Evolutionary conservation across 1,284 basidiomycete species (phyloP), one percentile per base, ranked within the genome.

Genomic region (Schizopora paradoxa): DNA sequence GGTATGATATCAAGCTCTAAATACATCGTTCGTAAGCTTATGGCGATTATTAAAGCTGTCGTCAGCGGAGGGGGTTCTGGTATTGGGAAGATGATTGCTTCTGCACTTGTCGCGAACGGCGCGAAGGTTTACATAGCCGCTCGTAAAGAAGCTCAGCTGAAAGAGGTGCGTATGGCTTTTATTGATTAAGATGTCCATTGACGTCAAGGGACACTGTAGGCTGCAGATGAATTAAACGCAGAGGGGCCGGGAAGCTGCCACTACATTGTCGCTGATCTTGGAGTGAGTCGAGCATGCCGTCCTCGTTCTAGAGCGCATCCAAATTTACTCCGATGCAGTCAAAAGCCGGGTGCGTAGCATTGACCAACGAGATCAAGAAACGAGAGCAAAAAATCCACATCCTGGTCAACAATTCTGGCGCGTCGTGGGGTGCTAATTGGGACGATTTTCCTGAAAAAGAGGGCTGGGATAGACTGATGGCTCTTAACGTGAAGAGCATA

Each of bases 81-180:
- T 0, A 76, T 91, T 35, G 87, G 88, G 2, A 79, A 76, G 56
- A 85, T 90, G 79, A 91, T 93, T 55, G 83, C 90, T 5, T 69
- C 79, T 1, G 82, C 83, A 0, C 80, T 88, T 55, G 84, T 86
- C 1, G 79, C 83, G 65, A 92, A 91, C 56, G 88, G 88, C 6
- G 86, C 82, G 28, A 84, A 79, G 53, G 85, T 90, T 22, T 89
- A 92, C 66, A 91, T 94, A 56, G 91, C 91, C 6, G 84, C 85
- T 2, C 72, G 89, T 40, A 91, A 91, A 58, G 84, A 87, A 63
- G 64, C 70, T 21, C 81, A 86, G 54, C 72, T 94, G 46, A 77
- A 87, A 63, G 76, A 85, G 69, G 86, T 84, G 40, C 41, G 70
- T 16, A 48, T 51, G 13, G 31, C 44, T 23, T 29, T 51, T 18